A percentile compares a stretch with the other conserved stretches of the same genome.
Conservation (phyloP, 768 basidiomycete species). For the Termitomyces sp. region DNA sequence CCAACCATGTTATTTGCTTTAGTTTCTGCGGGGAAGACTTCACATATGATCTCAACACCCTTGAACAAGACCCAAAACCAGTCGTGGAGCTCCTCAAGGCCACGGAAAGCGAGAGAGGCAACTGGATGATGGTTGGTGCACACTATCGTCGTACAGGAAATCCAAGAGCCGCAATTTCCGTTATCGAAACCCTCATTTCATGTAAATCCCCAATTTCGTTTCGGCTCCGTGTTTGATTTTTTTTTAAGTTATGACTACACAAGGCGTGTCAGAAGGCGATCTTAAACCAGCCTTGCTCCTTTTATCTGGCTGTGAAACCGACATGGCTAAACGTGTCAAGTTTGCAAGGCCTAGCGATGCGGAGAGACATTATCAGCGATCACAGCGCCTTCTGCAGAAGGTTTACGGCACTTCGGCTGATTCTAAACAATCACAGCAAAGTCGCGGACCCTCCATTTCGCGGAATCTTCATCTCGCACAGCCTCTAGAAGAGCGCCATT, state of each 20-base stretch:
- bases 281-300: constrained; percentile 48
- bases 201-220: constrained; percentile 23
- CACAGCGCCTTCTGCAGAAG: constrained; percentile 40
- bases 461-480: not conserved
- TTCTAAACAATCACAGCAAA: not conserved
- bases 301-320: constrained; percentile 48
- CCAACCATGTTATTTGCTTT: constrained; percentile 22
- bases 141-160: constrained; percentile 47
- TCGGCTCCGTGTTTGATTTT: not conserved
- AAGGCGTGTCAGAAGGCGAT: constrained; percentile 27
- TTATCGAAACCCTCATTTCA: constrained; percentile 41
- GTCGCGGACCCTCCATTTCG: not conserved
- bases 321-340: constrained; percentile 32
- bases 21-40: constrained; percentile 34
- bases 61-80: constrained; percentile 36
- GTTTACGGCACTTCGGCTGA: constrained; percentile 32
- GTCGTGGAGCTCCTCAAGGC: constrained; percentile 41
- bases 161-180: constrained; percentile 34
- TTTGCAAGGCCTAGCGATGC: constrained; percentile 15
- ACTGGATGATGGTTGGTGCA: constrained; percentile 51
- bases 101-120: constrained; percentile 40
- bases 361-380: constrained; percentile 30
- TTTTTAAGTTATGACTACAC: constrained; percentile 32
- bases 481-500: not conserved
- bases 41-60: constrained; percentile 33